A percentile compares a stretch with the other conserved stretches of the same genome.
These are phyloP conservation scores for Jaenimonas drosophilae DNA, from an alignment of 208 protist genomes.

Conservation along the genomic window DNA sequence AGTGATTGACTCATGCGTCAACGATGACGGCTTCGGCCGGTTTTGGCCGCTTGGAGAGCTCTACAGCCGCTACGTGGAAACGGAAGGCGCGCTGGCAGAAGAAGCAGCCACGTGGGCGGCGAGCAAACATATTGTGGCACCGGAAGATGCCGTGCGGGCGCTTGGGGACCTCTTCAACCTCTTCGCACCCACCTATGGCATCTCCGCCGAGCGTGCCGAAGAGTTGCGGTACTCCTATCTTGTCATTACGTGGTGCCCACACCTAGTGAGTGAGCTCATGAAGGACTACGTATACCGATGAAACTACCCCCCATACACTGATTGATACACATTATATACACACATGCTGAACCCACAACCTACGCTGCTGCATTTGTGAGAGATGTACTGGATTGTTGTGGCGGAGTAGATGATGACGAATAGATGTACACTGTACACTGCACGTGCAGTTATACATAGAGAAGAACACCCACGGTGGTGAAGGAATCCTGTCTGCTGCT, in stretches of 20 bases:
- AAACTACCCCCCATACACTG: neutral
- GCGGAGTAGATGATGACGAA: no score
- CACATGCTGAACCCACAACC: no score
- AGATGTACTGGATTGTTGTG: no score
- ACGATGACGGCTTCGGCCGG: slow-evolving; percentile 79
- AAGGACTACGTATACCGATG: slow-evolving; percentile 31
- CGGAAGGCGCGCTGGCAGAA: slow-evolving; percentile 21
- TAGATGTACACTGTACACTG: no score
- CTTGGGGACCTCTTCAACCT: slow-evolving; percentile 47
- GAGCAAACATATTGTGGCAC: slow-evolving; percentile 20
- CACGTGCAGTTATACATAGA: no score
- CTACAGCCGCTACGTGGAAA: slow-evolving; percentile 67
- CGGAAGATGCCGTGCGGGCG: slow-evolving; percentile 34
- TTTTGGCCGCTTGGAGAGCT: slow-evolving; percentile 79
- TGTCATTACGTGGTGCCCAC: slow-evolving; percentile 35
- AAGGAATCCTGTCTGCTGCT: no score
- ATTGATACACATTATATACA: slow-evolving; percentile 1
- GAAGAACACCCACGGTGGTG: no score
- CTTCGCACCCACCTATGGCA: slow-evolving; percentile 50
- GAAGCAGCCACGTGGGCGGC: slow-evolving; percentile 45
- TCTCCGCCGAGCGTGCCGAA: slow-evolving; percentile 13
- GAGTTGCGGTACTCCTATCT: slow-evolving; percentile 29
- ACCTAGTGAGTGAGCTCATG: slow-evolving; percentile 15
- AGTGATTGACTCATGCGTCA: slow-evolving; percentile 63
- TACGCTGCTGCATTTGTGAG: no score